Base-by-base conservation (phyloP, 345 rosid species). In the Trapa incisa region DNA sequence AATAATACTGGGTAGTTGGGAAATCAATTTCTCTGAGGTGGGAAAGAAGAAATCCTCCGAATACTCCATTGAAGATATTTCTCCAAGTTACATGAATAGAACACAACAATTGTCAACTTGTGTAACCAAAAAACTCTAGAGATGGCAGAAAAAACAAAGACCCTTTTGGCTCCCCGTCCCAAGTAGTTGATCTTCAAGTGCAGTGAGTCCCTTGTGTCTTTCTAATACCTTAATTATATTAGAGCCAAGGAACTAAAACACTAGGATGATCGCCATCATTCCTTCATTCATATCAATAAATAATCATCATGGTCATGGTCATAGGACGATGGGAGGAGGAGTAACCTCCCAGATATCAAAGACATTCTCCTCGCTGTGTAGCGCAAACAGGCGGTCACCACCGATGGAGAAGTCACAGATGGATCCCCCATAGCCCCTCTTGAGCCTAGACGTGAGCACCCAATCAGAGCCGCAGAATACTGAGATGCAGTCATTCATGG, bases 291-390 rank as follows among this genome's bases (percentile, higher is more conserved):
- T 22, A 22, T 22, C 29, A 22, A 22, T 22, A 22, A 22, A 22
- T 22, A 39, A 39, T 39, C 43, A 41, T 8, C 4, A 3, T 8
- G 7, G 1, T 41, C 43, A 39, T 39, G 4, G 7, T 41, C 85
- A 90, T 16, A 86, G 29, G 29, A 22, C 65, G 56, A 88, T 70
- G 2, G 99, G 89, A 2, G 86, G 77, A 47, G 97, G 85, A 0
- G 90, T 91, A 71, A 91, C 82, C 65, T 94, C 97, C 99, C 99
- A 94, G 3, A 89, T 73, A 69, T 94, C 97, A 63, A 94, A 89
- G 71, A 94, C 96, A 76, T 94, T 94, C 62, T 89, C 96, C 71
- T 94, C 96, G 1, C 93, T 89, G 57, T 89, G 96, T 61, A 93
- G 89, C 1, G 97, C 96, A 70, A 93, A 93, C 66, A 93, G 85